A percentile compares a stretch with the other conserved stretches of the same genome.
These are phyloP conservation scores for Chaetoceros muelleri DNA, from an alignment of 108 stramenopile genomes.

Conservation along the genomic window DNA sequence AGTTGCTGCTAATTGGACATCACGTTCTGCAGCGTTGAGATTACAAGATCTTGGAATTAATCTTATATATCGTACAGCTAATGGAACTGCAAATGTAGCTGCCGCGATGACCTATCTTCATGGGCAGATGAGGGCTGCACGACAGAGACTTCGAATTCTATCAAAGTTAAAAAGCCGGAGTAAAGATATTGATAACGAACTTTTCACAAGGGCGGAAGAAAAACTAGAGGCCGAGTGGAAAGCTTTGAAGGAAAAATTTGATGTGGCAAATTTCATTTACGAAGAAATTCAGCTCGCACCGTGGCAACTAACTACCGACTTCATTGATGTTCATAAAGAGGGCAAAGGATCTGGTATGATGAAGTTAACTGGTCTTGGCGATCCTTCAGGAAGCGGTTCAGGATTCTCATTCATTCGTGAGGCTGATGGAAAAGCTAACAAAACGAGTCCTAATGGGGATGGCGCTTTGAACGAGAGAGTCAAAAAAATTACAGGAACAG, in stretches of 20 bases:
- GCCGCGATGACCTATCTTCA: conserved; percentile 62
- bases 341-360: conserved; percentile 75
- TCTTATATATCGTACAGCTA: conserved; percentile 47
- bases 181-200: conserved; percentile 20
- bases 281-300: conserved; percentile 76
- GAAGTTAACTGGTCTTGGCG: conserved; percentile 81
- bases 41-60: conserved; percentile 71
- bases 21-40: conserved; percentile 44
- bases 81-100: conserved; percentile 44
- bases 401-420: conserved; percentile 69
- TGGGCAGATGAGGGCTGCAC: conserved; percentile 49
- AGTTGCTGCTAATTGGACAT: conserved; percentile 64
- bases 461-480: conserved; percentile 64
- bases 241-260: conserved; percentile 52
- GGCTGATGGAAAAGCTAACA: conserved; percentile 36
- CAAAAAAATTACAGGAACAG: conserved; percentile 79
- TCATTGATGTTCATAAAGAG: conserved; percentile 83
- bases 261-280: conserved; percentile 79
- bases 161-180: not conserved
- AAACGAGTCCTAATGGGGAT: conserved; percentile 19
- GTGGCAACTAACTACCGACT: conserved; percentile 76
- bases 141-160: not conserved
- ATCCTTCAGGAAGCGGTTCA: conserved; percentile 75
- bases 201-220: conserved; percentile 50
- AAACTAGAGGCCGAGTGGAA: conserved; percentile 52